Evolutionary conservation across 2,329 filamentous ascomycete species (phyloP), one percentile per base, ranked within the genome.

Genomic region (Coniochaeta sp.): DNA sequence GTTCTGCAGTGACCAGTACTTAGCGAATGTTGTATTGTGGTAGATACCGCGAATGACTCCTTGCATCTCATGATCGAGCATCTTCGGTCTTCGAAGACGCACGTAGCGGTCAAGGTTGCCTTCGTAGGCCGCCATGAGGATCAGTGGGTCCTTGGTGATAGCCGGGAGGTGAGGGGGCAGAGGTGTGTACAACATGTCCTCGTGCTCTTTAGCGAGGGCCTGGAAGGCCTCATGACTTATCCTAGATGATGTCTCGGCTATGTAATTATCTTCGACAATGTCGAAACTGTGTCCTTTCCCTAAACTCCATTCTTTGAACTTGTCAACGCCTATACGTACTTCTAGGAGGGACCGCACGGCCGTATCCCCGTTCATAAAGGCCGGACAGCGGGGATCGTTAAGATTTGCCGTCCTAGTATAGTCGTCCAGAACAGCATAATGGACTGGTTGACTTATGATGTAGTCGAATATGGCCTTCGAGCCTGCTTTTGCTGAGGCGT

Each of bases 41-140:
- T 60, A 63, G 44, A 63, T 62, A 28, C 62, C 62, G 9, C 60
- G 62, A 22, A 61, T 38, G 22, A 63, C 3, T 1, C 31, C 43
- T 3, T 33, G n/a, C 6, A 9, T 1, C n/a, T 62, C 54, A 4
- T 1, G 0, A 24, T 50, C 11, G 12, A 50, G 5, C 6, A 58
- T 11, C 5, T 57, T 44, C 8, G 71, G 72, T 16, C 69, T 63
- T 22, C 67, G 64, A 1, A 77, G 65, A 1, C 74, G 70, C 0
- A 60, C 57, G 43, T 77, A 77, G 16, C 72, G 67, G 59, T 77
- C 75, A 31, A 77, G 65, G 43, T 77, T 65, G 11, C 74, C 74
- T 14, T 69, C 59, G 38, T 71, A 75, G 7, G 73, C 73, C 1
- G 74, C 72, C 63, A 71, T 69, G 7, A 67, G 62, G 34, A 75